Conservation (phyloP, 192 early-diverging fungal species). For the Dispira simplex region DNA sequence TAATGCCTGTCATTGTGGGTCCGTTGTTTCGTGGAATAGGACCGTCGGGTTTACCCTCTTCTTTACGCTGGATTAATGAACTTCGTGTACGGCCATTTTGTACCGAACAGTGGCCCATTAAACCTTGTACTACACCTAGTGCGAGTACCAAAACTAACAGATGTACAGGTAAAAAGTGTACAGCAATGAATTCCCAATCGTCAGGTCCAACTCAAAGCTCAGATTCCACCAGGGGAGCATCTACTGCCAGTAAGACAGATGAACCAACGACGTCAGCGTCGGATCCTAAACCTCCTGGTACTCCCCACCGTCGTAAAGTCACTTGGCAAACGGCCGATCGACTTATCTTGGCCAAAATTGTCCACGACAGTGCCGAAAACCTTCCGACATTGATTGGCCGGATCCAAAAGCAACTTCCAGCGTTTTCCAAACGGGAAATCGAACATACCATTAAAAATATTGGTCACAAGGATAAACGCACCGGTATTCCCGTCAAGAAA, state of each 20-base stretch:
- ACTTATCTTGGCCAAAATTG: constrained; percentile 14
- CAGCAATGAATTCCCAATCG: background rate
- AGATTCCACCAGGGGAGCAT: constrained; percentile 15
- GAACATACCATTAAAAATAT: constrained; percentile 26
- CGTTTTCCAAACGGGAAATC: constrained; percentile 23
- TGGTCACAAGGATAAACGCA: constrained; percentile 26
- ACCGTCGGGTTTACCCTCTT: background rate
- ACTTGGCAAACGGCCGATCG: constrained; percentile 16
- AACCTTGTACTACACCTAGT: background rate
- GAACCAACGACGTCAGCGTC: constrained; percentile 14
- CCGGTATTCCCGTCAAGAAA: constrained; percentile 15
- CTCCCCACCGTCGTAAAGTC: background rate
- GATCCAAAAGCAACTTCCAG: constrained; percentile 16
- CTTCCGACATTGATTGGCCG: constrained; percentile 21
- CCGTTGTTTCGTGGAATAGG: constrained; percentile 16
- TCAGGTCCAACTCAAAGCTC: background rate
- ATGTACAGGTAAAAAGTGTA: background rate
- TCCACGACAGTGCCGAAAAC: constrained; percentile 26
- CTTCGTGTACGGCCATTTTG: background rate
- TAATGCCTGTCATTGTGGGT: constrained; percentile 25
- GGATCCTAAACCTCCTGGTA: background rate
- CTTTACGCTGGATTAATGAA: background rate
- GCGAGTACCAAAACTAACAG: background rate
- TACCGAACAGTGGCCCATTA: background rate
- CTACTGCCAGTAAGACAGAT: constrained; percentile 14